phyloP scores from a whole-genome alignment of 2,329 filamentous ascomycete genomes.

The Xenoacremonium recifei region DNA sequence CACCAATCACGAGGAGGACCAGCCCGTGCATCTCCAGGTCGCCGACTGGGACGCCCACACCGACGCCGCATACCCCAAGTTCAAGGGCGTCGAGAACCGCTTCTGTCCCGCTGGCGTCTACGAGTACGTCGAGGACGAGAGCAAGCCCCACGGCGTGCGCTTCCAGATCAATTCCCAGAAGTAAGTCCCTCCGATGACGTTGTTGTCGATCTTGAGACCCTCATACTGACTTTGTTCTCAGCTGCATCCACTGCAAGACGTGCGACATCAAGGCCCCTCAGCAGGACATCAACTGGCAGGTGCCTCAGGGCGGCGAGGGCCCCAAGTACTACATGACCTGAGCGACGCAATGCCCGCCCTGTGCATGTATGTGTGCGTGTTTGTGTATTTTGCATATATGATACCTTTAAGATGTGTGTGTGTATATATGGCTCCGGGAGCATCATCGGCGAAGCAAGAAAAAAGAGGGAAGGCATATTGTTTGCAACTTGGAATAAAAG shows the following conservation, averaged over 20 bases:
- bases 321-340: conserved; percentile 72
- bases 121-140: conserved; percentile 92
- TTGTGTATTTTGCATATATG: conserved; percentile 20
- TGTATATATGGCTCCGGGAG: conserved; percentile 21
- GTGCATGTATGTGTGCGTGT: conserved; percentile 3
- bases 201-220: too few species aligned
- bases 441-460: too few species aligned
- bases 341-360: conserved; percentile 3
- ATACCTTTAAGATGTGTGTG: conserved; percentile 25
- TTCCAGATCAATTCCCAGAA: conserved; percentile 99
- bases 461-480: too few species aligned
- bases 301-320: conserved; percentile 85
- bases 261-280: conserved; percentile 97
- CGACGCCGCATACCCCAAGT: conserved; percentile 77
- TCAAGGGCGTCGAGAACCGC: conserved; percentile 89
- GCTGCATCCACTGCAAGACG: conserved; percentile 99
- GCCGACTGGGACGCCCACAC: conserved; percentile 93
- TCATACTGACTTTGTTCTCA: conserved; percentile 35
- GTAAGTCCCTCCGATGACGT: conserved; percentile 54
- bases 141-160: conserved; percentile 81
- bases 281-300: conserved; percentile 97
- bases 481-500: too few species aligned
- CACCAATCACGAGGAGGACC: conserved; percentile 98
- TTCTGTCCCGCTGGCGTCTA: conserved; percentile 98
- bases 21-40: conserved; percentile 94